Conservation (phyloP, 2,329 filamentous ascomycete species). For the Periconia sp. region DNA sequence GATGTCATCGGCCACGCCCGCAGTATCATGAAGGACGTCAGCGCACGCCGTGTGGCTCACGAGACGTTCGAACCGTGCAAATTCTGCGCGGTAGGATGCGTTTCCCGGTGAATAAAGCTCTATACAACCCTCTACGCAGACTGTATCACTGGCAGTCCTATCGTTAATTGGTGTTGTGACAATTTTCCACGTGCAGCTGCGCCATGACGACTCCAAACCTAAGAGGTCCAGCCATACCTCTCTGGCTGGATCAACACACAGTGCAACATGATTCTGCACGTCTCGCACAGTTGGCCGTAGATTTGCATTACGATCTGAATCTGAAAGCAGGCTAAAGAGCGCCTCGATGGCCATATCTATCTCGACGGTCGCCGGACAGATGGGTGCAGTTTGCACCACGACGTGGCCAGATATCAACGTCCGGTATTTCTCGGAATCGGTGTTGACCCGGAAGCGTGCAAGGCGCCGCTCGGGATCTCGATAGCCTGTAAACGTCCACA, state of each 20-base stretch:
- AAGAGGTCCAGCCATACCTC: too few species aligned
- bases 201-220: too few species aligned
- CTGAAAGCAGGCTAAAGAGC: not conserved
- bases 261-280: slow-evolving; percentile 18
- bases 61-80: not conserved
- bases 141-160: too few species aligned
- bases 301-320: not conserved
- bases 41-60: not conserved
- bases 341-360: slow-evolving; percentile 40
- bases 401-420: slow-evolving; percentile 42
- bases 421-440: slow-evolving; percentile 37
- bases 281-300: slow-evolving; percentile 20
- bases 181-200: too few species aligned
- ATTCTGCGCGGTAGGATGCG: not conserved
- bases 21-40: not conserved
- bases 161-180: too few species aligned
- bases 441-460: slow-evolving; percentile 49
- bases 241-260: not conserved
- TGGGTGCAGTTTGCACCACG: slow-evolving; percentile 43
- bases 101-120: not conserved
- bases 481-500: slow-evolving; percentile 20
- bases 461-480: slow-evolving; percentile 8
- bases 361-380: slow-evolving; percentile 45
- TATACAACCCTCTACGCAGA: not conserved
- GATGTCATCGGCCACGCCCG: not conserved